Evolutionary conservation across 371 early-diverging fungal genomes (phyloP).

Genomic region (Zychaea mexicana): DNA sequence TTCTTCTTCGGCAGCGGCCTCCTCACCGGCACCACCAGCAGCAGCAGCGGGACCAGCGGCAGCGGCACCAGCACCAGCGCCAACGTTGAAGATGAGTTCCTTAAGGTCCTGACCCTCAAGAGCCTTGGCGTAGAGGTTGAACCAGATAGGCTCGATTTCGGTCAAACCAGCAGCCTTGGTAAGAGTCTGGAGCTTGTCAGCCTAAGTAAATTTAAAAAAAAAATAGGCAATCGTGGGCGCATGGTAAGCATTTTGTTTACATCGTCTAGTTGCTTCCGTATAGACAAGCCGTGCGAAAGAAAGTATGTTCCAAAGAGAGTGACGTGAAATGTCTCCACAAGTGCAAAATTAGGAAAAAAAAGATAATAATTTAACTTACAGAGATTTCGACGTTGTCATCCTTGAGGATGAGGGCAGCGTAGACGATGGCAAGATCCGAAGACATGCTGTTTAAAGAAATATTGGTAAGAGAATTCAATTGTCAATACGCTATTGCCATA

Average conservation of each 20-base stretch:
- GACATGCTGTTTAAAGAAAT: conserved; percentile 43
- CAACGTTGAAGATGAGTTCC: conserved; percentile 92
- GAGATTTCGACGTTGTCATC: conserved; percentile 97
- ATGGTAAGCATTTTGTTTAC: no score
- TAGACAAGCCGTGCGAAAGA: no score
- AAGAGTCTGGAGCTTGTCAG: conserved; percentile 93
- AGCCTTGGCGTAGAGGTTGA: conserved; percentile 96
- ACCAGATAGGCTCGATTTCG: conserved; percentile 95
- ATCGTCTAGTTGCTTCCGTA: no score
- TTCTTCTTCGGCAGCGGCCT: conserved; percentile 64
- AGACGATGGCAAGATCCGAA: conserved; percentile 91
- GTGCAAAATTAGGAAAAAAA: no score
- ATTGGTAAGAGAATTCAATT: not conserved
- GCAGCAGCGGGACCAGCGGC: conserved; percentile 61
- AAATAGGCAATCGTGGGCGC: no score
- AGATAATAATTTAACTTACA: conserved; percentile 57
- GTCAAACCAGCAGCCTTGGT: conserved; percentile 88
- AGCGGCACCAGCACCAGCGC: conserved; percentile 79
- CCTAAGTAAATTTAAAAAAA: conserved; percentile 55
- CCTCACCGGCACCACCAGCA: conserved; percentile 55
- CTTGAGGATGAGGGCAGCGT: conserved; percentile 97
- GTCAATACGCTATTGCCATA: not conserved
- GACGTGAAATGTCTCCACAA: no score
- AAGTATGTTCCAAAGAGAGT: no score
- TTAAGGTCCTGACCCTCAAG: conserved; percentile 92